Base-by-base conservation (phyloP, 2,329 filamentous ascomycete genomes). In the Fusarium tupiense region DNA sequence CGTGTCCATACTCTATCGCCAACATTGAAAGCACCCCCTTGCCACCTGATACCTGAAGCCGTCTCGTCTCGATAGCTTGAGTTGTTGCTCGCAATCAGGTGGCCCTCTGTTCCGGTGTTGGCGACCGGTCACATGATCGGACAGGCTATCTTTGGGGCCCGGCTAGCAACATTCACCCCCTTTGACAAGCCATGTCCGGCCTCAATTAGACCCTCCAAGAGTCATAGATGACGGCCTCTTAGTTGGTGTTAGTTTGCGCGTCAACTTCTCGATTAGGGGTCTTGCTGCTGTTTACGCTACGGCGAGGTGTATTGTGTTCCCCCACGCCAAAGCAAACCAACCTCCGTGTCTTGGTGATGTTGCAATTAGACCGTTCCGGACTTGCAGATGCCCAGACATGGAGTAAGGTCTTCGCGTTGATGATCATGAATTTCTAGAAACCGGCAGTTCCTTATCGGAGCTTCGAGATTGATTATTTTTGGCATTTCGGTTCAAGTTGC, bases 21-120 rank as follows among this genome's bases (percentile, higher is more conserved):
- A 60, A 49, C 33, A 41, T 67, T 41, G n/a, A 61, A 62, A 50
- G 47, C 64, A 53, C 65, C 61, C 56, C 67, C 67, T 74, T 74
- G 71, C 71, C 71, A 74, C 71, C 71, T 73, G 71, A 74, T 74
- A 56, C 67, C 71, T 60, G 40, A 71, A 43, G 37, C 53, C 61
- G 53, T 61, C 61, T 60, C 60, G 50, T 57, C 49, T 54, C 49
- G 67, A 74, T 60, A 74, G 71, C 57, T 43, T 69, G 71, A 72
- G 67, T 69, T 72, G 71, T 47, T 74, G 67, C 65, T 73, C 44
- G 56, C 49, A 72, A 74, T 74, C 71, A 74, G 71, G 35, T 74
- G 71, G 71, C 40, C 59, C 38, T 69, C 44, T 33, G 20, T 60
- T 43, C 62, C 71, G 71, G 71, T 71, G 43, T 49, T 31, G 26